phyloP scores from a whole-genome alignment of 148 eudicot genomes.

The Rhododendron ferrugineum region DNA sequence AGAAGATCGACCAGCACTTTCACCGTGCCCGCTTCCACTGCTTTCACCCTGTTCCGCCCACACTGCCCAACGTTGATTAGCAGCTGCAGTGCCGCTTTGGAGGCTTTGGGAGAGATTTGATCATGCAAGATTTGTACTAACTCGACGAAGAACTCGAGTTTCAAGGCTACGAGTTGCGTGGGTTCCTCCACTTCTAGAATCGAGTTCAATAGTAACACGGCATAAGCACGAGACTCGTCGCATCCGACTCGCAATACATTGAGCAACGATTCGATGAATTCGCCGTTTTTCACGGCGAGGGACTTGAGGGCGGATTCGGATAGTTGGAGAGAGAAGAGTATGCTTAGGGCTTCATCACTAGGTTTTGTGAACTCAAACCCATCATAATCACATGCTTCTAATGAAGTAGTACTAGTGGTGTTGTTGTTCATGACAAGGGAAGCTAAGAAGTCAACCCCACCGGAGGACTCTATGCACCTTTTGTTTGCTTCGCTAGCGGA shows the following conservation, averaged over 20 bases:
- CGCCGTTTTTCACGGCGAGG: conserved; percentile 14
- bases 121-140: conserved; percentile 37
- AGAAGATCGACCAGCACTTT: conserved; percentile 38
- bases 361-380: conserved; percentile 11
- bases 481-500: conserved; percentile 42
- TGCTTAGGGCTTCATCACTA: conserved; percentile 43
- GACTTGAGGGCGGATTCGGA: conserved; percentile 34
- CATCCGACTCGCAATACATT: conserved; percentile 30
- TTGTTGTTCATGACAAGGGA: conserved; percentile 17
- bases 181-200: conserved; percentile 41
- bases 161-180: conserved; percentile 19
- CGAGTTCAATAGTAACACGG: conserved; percentile 36
- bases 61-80: conserved; percentile 36
- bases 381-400: conserved; percentile 3
- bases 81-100: conserved; percentile 39
- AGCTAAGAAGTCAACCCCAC: conserved; percentile 42
- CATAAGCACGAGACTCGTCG: conserved; percentile 48
- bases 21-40: conserved; percentile 39
- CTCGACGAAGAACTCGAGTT: conserved; percentile 31
- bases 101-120: conserved; percentile 40
- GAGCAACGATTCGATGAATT: conserved; percentile 29
- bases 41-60: conserved; percentile 53
- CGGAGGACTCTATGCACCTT: conserved; percentile 46
- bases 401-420: not conserved
- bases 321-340: conserved; percentile 43